Base-by-base conservation (phyloP, 2,329 filamentous ascomycete genomes). In the Penicillium palitans region DNA sequence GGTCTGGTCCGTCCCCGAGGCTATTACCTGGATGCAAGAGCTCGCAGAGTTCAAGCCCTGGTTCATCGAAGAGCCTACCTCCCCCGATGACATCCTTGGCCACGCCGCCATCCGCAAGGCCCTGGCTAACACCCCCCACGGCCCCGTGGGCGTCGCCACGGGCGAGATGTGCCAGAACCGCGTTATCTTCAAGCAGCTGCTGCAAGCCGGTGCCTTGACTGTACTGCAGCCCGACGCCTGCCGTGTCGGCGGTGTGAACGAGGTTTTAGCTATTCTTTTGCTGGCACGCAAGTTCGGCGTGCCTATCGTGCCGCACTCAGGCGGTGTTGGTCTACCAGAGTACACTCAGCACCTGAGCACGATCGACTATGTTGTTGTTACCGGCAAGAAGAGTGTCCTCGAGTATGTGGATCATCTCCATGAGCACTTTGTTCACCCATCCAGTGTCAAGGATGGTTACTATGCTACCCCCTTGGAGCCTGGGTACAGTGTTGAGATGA, bases 131-230 rank as follows among this genome's bases (percentile, higher is more conserved):
- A 78, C 73, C 10, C 73, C 75, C 7, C 61, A 77, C 62, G 75
- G 75, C 68, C 87, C 89, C 0, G 91, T 96, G 68, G 90, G 90
- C 58, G 92, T 96, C 6, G 92, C 92, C 8, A 96, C 92, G 0
- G 92, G 92, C 62, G 92, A 96, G 79, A 96, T 96, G 91, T 95
- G 91, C 79, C 92, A 96, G 80, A 96, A 96, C 81, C 87, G 92
- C 40, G 90, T 96, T 64, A 86, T 96, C 69, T 96, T 96, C 85
- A 96, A 96, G 83, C 92, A 96, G 78, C 84, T 96, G 60, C 84
- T 96, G 52, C 85, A 88, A 72, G 81, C 86, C 2, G 89, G 89
- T 51, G 90, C 91, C 60, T 90, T 96, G 67, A 91, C 95, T 70
- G 86, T 96, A 21, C 91, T 91, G 73, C 92, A 96, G 76, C 90